Evolutionary conservation across 805 yeast species (phyloP), one percentile per base, ranked within the genome.

Genomic region (Danielozyma ontarioensis): DNA sequence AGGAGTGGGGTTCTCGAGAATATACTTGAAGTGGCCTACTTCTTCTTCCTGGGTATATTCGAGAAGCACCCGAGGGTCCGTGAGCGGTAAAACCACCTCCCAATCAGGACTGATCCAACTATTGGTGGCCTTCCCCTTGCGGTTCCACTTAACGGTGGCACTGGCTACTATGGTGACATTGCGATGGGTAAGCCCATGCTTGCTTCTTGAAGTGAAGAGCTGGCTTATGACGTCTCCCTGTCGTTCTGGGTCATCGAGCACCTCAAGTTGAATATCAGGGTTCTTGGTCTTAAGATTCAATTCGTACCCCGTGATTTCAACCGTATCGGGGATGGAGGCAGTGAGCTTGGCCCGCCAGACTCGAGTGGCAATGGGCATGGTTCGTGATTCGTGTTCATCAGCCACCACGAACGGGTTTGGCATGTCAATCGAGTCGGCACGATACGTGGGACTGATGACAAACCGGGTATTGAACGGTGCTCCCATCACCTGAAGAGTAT

Each of bases 1-100:
- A 2, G 82, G 68, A 0, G 94, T 81, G 11, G 94, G 88, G 48
- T 85, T 85, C 49, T 85, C 95, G 31, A 85, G 48, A 32, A 68
- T 64, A 49, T 74, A 84, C 11, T 50, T 61, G 28, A 76, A 51
- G 27, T 49, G 54, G 5, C 15, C 28, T 12, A 27, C 31, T 3
- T 29, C 39, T 2, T 39, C 43, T 26, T 38, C 51, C 11, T 25
- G 23, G 6, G 39, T 42, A 3, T 64, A 50, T n/a, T 53, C 57
- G 3, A 80, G 62, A 21, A 83, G 53, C 2, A 80, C 77, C 32
- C 93, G 55, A 3, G 93, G 90, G 47, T 83, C 90, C 36, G 78
- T 64, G 31, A 80, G 63, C 2, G 89, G 84, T 13, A 83, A 48
- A 1, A 66, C 53, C 3, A 79, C 62, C 32, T 75, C 76, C 69